Evolutionary conservation across 1,284 basidiomycete species (phyloP).

Genomic region (Moesziomyces sp.): DNA sequence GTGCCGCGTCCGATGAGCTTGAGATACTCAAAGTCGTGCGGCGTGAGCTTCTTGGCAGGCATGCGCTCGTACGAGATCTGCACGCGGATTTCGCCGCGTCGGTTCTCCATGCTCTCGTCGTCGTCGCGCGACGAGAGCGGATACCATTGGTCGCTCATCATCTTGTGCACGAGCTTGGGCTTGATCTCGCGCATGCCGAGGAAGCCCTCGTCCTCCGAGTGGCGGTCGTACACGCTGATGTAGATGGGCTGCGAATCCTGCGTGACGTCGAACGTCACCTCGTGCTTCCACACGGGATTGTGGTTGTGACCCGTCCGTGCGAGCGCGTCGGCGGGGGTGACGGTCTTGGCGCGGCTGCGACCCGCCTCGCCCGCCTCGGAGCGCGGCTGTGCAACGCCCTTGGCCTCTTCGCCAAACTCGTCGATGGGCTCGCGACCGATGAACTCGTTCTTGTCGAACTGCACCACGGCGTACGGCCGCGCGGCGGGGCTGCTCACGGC

Average conservation of each 20-base stretch:
- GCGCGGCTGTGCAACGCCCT: conserved; percentile 78
- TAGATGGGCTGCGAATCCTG: conserved; percentile 85
- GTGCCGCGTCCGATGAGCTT: conserved; percentile 98
- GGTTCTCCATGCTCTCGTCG: conserved; percentile 37
- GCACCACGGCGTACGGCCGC: conserved; percentile 93
- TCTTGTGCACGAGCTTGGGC: conserved; percentile 87
- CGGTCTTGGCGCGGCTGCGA: conserved; percentile 69
- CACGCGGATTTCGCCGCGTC: conserved; percentile 85
- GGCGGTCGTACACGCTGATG: conserved; percentile 92
- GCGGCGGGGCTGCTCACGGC: conserved; percentile 70
- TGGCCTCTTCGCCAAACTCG: conserved; percentile 86
- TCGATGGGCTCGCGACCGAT: conserved; percentile 88
- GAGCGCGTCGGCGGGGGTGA: conserved; percentile 47
- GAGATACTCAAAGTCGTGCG: conserved; percentile 92
- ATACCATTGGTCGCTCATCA: conserved; percentile 98
- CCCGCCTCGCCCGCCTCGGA: conserved; percentile 74
- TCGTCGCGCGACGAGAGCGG: conserved; percentile 73
- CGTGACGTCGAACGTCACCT: conserved; percentile 92
- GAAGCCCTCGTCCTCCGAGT: conserved; percentile 83
- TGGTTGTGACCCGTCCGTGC: conserved; percentile 70
- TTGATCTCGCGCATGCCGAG: conserved; percentile 91
- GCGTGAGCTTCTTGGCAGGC: conserved; percentile 64
- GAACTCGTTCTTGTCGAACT: conserved; percentile 99
- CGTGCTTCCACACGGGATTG: conserved; percentile 98
- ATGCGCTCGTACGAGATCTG: conserved; percentile 86